Conservation (phyloP, 352 stramenopile species). For the Globisporangium nagaii region DNA sequence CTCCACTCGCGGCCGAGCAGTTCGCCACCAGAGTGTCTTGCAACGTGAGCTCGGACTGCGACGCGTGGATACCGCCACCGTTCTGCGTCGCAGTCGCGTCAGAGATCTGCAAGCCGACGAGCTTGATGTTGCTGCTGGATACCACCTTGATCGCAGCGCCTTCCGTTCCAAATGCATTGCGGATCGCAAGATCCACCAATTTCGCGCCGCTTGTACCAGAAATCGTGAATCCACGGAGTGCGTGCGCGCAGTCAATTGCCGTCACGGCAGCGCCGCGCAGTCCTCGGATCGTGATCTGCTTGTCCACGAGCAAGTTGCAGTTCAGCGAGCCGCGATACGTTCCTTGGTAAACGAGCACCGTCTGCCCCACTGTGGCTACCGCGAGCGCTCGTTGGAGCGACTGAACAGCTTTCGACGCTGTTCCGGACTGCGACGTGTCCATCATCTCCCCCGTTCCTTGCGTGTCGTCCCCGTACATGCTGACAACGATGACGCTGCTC, state of each 20-base stretch:
- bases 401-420: constrained; percentile 43
- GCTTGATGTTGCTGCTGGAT: constrained; percentile 14
- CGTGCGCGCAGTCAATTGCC: constrained; percentile 28
- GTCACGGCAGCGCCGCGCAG: constrained; percentile 28
- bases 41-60: constrained; percentile 21
- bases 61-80: constrained; percentile 30
- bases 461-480: constrained; percentile 34
- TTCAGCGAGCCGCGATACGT: constrained; percentile 28
- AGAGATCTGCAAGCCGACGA: constrained; percentile 10
- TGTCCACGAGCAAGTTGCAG: constrained; percentile 27
- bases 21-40: constrained; percentile 10
- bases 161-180: constrained; percentile 7
- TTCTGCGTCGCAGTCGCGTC: constrained; percentile 6
- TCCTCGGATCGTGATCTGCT: constrained; percentile 30
- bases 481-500: constrained; percentile 42
- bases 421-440: constrained; percentile 37
- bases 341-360: constrained; percentile 49
- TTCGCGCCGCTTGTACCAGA: background rate
- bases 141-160: constrained; percentile 27
- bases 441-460: constrained; percentile 53
- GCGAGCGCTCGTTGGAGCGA: constrained; percentile 37
- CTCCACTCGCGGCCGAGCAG: constrained; percentile 16
- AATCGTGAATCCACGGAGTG: constrained; percentile 25
- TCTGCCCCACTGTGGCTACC: constrained; percentile 21
- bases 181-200: constrained; percentile 24